Conservation (phyloP, 768 basidiomycete species). For the Russula dissimulans region DNA sequence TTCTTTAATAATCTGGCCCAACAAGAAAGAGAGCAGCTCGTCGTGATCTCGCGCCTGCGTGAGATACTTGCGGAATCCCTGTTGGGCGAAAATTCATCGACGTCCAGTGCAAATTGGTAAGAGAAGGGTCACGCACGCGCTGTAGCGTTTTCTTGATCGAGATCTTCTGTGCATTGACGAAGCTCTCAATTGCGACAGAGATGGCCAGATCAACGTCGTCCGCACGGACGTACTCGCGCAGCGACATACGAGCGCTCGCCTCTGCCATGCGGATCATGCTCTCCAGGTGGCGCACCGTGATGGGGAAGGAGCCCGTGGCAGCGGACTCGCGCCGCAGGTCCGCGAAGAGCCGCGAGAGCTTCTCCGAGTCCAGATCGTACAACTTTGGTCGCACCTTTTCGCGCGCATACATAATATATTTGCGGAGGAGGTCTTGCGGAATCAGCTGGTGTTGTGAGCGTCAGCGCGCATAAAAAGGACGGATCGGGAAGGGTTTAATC, state of each 20-base stretch:
- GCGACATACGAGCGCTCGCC: conserved; percentile 96
- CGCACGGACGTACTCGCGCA: conserved; percentile 89
- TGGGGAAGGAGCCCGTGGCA: conserved; percentile 97
- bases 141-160: conserved; percentile 97
- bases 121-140: conserved; percentile 46
- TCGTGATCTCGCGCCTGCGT: conserved; percentile 94
- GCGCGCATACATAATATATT: conserved; percentile 98
- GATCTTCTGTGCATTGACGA: conserved; percentile 95
- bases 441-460: conserved; percentile 57
- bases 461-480: neutral
- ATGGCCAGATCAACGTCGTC: conserved; percentile 98
- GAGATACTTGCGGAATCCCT: conserved; percentile 97
- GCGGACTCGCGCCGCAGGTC: conserved; percentile 93
- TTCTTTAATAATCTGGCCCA: conserved; percentile 90
- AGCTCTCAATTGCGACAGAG: conserved; percentile 88
- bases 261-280: conserved; percentile 99
- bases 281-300: conserved; percentile 95
- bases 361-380: conserved; percentile 92
- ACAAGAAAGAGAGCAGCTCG: conserved; percentile 87
- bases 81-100: neutral
- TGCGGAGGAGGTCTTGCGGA: conserved; percentile 89
- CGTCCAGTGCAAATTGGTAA: neutral
- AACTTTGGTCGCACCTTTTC: conserved; percentile 90
- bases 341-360: conserved; percentile 86
- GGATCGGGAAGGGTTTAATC: conserved; percentile 24